Evolutionary conservation across 768 basidiomycete species (phyloP).

Genomic region (Lactifluus echinatus): DNA sequence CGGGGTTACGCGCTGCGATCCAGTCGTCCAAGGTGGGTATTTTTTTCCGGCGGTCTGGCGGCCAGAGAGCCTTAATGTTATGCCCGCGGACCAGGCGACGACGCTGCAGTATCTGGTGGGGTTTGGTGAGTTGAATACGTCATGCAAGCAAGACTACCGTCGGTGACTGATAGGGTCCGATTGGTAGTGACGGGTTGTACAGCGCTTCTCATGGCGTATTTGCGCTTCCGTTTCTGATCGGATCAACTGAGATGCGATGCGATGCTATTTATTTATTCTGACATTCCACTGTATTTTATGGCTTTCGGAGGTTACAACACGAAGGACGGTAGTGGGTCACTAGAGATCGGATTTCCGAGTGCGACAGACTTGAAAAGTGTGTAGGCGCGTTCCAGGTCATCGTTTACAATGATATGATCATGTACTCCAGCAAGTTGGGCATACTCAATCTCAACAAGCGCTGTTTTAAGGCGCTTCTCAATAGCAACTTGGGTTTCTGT

Average conservation of each 20-base stretch:
- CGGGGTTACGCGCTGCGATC: slow-evolving; percentile 71
- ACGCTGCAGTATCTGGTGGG: slow-evolving; percentile 84
- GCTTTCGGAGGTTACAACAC: too few relatives aligned
- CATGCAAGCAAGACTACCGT: not conserved
- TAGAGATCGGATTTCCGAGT: slow-evolving; percentile 50
- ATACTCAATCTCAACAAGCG: slow-evolving; percentile 73
- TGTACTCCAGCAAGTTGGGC: slow-evolving; percentile 68
- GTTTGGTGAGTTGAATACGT: slow-evolving; percentile 48
- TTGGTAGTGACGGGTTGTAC: slow-evolving; percentile 72
- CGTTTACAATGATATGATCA: slow-evolving; percentile 85
- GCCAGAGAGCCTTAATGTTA: not conserved
- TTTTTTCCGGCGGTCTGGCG: not conserved
- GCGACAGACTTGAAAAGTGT: slow-evolving; percentile 66
- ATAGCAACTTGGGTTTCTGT: slow-evolving; percentile 75
- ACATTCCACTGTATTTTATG: slow-evolving; percentile 1
- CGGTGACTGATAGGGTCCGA: slow-evolving; percentile 13
- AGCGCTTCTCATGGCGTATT: slow-evolving; percentile 79
- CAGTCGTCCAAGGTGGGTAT: slow-evolving; percentile 72
- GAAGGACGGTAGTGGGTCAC: slow-evolving; percentile 62
- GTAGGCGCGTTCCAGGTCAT: slow-evolving; percentile 80
- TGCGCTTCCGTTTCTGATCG: slow-evolving; percentile 51
- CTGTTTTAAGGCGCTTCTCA: slow-evolving; percentile 66
- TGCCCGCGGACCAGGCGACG: slow-evolving; percentile 46
- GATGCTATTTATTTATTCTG: not conserved
- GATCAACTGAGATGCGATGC: not conserved